Conservation (phyloP, 805 yeast genomes). For the Nakazawaea ishiwadae region DNA sequence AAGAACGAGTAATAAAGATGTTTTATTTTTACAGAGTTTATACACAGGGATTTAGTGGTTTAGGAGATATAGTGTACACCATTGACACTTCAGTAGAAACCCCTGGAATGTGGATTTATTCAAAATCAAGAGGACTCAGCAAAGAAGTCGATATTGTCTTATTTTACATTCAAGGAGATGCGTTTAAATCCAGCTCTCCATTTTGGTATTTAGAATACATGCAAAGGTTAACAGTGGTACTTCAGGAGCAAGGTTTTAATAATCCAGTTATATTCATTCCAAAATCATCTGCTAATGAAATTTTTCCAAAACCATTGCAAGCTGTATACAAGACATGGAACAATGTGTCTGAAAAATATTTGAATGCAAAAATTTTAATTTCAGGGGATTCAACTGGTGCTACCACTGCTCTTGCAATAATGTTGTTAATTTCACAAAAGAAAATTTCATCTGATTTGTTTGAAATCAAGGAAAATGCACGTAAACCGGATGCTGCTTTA, state of each 20-base stretch:
- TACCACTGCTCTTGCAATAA: constrained; percentile 31
- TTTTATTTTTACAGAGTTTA: constrained; percentile 26
- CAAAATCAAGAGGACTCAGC: constrained; percentile 22
- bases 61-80: constrained; percentile 26
- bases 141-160: constrained; percentile 34
- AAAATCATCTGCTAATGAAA: constrained; percentile 10
- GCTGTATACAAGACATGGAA: constrained; percentile 28
- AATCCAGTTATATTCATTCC: constrained; percentile 42
- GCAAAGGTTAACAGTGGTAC: constrained; percentile 32
- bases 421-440: constrained; percentile 29
- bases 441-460: too few relatives aligned
- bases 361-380: constrained; percentile 26
- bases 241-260: constrained; percentile 43
- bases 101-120: constrained; percentile 28
- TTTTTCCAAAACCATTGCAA: constrained; percentile 23
- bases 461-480: constrained; percentile 6
- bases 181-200: constrained; percentile 29
- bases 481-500: constrained; percentile 26
- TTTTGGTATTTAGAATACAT: constrained; percentile 39
- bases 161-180: constrained; percentile 42
- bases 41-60: constrained; percentile 28
- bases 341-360: constrained; percentile 19
- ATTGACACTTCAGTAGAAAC: constrained; percentile 13
- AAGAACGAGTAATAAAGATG: constrained; percentile 26
- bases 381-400: constrained; percentile 50